Base-by-base conservation (phyloP, 192 early-diverging fungal genomes). In the Entomortierella lignicola region DNA sequence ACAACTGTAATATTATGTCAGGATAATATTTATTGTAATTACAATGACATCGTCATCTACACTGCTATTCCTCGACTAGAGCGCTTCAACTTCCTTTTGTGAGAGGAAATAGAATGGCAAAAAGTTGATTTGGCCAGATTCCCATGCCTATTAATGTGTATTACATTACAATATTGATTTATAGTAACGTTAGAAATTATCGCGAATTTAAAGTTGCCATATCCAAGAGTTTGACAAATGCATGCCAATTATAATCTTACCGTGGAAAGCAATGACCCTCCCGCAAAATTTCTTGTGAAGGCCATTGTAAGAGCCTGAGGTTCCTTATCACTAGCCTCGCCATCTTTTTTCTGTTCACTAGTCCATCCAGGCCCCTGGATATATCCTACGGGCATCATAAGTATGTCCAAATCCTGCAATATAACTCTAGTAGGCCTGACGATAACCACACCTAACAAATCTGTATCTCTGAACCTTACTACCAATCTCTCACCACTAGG, bases 401-500 rank as follows among this genome's bases (percentile, higher is more conserved):
- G 63, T 10, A 69, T 71, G n/a, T 82, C 77, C n/a, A 67, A 44
- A 26, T 74, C 67, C 13, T 75, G 51, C 4, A 71, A 44, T 41
- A 83, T 69, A 2, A 68, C 31, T 1, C 81, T 68, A 1, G 75
- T 69, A 1, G 63, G 52, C 34, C 62, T 57, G 0, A 89, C 51
- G 17, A 63, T 17, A 23, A 89, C 84, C 0, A 89, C 61, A 0
- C 82, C 85, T 21, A 89, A 21, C 21, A 88, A 57, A 18, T 87
- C 79, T 2, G 77, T 73, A 44, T 87, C 55, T 31, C 84, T 83
- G 72, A 87, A 90, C 11, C 68, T 54, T 27, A 91, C 81, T 4
- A 85, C 84, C 31, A 91, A 43, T 30, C 90, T 72, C 21, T 85
- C 79, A 6, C 89, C 89, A 39, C 72, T 79, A 13, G 81, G 83